Conservation (phyloP, 1,284 basidiomycete species). For the Papiliotrema laurentii region DNA sequence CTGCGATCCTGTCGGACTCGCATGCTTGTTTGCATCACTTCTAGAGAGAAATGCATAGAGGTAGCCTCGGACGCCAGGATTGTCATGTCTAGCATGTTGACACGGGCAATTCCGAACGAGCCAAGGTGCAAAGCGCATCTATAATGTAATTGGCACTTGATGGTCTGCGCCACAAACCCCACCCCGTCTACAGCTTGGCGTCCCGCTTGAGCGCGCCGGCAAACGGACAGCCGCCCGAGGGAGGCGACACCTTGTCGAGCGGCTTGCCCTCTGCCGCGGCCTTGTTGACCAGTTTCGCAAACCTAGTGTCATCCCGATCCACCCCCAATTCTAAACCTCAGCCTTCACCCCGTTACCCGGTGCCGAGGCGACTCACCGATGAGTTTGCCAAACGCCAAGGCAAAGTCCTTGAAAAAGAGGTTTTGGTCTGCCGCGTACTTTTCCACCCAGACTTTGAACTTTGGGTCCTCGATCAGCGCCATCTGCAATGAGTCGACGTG, state of each 20-base stretch:
- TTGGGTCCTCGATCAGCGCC: conserved; percentile 46
- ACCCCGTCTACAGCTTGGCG: conserved; percentile 20
- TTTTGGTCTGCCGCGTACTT: conserved; percentile 54
- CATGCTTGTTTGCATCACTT: too few relatives aligned
- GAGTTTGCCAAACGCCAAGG: conserved; percentile 48
- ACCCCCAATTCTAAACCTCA: conserved; percentile 46
- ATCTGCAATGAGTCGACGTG: conserved; percentile 32
- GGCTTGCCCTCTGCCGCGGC: conserved; percentile 42
- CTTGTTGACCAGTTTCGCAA: conserved; percentile 41
- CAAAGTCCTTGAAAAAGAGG: conserved; percentile 55
- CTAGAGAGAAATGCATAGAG: too few relatives aligned
- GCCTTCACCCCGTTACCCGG: not conserved
- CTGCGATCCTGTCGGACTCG: too few relatives aligned
- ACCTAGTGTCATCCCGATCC: conserved; percentile 44
- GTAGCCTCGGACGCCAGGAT: too few relatives aligned
- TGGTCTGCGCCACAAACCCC: not conserved
- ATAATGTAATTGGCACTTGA: too few relatives aligned
- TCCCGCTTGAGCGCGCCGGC: conserved; percentile 25
- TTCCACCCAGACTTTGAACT: conserved; percentile 49
- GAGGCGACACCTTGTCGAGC: conserved; percentile 26
- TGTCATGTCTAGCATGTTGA: too few relatives aligned
- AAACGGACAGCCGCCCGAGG: conserved; percentile 41
- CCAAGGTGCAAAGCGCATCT: too few relatives aligned
- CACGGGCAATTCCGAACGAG: too few relatives aligned
- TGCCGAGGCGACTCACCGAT: conserved; percentile 22